phyloP scores from a whole-genome alignment of 257 asterid species.

The Solanum infundibuliforme region DNA sequence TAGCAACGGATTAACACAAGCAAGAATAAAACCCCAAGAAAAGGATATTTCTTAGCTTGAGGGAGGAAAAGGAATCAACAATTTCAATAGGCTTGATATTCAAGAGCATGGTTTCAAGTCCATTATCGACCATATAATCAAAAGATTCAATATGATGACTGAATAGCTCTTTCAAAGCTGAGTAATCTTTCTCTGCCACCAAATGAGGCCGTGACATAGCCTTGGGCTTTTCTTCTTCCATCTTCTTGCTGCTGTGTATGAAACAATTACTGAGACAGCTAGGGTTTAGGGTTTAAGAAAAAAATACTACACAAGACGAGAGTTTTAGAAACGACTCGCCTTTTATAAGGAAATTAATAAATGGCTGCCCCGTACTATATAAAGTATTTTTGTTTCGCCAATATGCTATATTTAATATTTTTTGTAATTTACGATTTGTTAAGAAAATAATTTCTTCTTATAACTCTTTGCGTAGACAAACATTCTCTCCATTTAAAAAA shows the following conservation, averaged over 20 bases:
- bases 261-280: neutral
- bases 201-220: constrained; percentile 46
- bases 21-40: neutral
- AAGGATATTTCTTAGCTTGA: constrained; percentile 85
- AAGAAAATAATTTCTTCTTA: too few species aligned
- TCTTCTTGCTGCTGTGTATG: neutral
- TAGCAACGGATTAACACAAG: neutral
- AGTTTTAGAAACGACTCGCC: neutral
- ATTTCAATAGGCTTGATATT: constrained; percentile 57
- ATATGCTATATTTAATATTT: neutral
- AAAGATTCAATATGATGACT: constrained; percentile 78
- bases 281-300: constrained; percentile 1
- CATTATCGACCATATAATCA: constrained; percentile 58
- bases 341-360: too few species aligned
- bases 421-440: neutral
- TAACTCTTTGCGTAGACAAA: neutral
- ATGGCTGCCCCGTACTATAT: neutral
- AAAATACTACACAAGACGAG: neutral
- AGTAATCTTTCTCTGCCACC: constrained; percentile 53
- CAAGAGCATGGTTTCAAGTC: constrained; percentile 44
- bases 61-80: constrained; percentile 26
- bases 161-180: constrained; percentile 47
- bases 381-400: neutral
- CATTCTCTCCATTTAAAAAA: neutral
- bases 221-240: neutral